Evolutionary conservation across 2,329 filamentous ascomycete genomes (phyloP), one percentile per base, ranked within the genome.

Genomic region (Paraphoma chrysanthemicola): DNA sequence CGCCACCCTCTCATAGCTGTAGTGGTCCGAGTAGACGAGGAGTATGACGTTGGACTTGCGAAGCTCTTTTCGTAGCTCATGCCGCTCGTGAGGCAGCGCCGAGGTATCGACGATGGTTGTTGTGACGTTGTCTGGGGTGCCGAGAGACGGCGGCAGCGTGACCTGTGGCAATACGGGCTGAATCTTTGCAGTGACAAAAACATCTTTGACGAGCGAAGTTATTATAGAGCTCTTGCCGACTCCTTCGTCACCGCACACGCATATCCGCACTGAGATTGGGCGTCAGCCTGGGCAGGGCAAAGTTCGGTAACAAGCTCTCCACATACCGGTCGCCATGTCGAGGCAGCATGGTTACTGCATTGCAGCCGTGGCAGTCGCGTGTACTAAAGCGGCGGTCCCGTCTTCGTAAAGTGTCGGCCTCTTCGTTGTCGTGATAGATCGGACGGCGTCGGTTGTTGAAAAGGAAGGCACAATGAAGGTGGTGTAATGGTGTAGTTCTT

Each of bases 71-170:
- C 93, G 90, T 56, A 99, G 83, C 16, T 89, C 93, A 57, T 90
- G 91, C 65, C 95, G 89, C 74, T 99, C 94, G 77, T 97, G 93
- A 0, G 95, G 95, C 9, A 96, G 86, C 38, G 95, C 93, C 2
- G 94, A 98, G 31, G 95, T 99, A 78, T 99, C 95, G 81, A 99
- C 92, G 69, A 99, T 94, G 65, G 92, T 97, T 11, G 95, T 99
- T 47, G 93, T 96, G 74, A 98, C 92, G 84, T 97, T 97, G 70
- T 98, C 93, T 46, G 93, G 93, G 6, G 93, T 97, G 56, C 92
- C 93, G 66, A 97, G 90, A 69, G 89, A 94, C 18, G 94, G 93
- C 41, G 94, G 94, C 38, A 99, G 93, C 28, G 93, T 97, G 65
- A 99, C 96, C 75, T 94, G 92, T 18, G 95, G 95, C 9, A 99